phyloP scores from a whole-genome alignment of 306 rosid species.

The Cercis canadensis region DNA sequence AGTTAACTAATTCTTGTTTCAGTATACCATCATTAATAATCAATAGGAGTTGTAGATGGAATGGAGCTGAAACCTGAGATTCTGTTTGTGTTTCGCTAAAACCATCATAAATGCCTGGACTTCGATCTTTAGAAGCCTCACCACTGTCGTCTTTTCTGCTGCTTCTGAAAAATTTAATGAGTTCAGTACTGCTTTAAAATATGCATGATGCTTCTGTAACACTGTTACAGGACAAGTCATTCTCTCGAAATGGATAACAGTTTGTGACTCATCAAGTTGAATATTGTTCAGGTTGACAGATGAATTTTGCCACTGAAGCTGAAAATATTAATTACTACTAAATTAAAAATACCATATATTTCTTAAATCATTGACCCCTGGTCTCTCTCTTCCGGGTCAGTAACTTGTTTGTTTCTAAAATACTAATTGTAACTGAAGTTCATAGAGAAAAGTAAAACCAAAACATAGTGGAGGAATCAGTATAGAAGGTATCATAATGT shows the following conservation, averaged over 20 bases:
- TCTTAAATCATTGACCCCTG: too few relatives aligned
- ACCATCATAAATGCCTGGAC: conserved; percentile 59
- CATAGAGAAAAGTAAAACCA: too few relatives aligned
- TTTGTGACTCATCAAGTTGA: conserved; percentile 3
- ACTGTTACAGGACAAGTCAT: conserved; percentile 3
- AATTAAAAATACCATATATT: too few relatives aligned
- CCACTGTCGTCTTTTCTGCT: conserved; percentile 56
- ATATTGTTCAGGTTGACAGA: not conserved
- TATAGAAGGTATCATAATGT: too few relatives aligned
- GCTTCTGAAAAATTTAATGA: conserved; percentile 37
- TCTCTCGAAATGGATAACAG: conserved; percentile 21
- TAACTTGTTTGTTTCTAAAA: too few relatives aligned
- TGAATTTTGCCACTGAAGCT: not conserved
- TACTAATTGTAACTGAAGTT: too few relatives aligned
- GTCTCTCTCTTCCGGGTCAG: too few relatives aligned
- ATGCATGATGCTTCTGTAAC: too few relatives aligned
- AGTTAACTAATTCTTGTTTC: conserved; percentile 16
- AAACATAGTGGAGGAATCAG: too few relatives aligned
- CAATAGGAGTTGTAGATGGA: conserved; percentile 20
- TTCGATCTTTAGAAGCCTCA: conserved; percentile 51
- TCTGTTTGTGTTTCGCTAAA: conserved; percentile 95
- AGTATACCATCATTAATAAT: conserved; percentile 11
- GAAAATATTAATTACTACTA: not conserved
- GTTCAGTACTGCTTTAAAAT: conserved; percentile 37
- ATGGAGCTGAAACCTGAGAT: conserved; percentile 74